Conservation (phyloP, 306 rosid genomes). For the Lupinus albus region DNA sequence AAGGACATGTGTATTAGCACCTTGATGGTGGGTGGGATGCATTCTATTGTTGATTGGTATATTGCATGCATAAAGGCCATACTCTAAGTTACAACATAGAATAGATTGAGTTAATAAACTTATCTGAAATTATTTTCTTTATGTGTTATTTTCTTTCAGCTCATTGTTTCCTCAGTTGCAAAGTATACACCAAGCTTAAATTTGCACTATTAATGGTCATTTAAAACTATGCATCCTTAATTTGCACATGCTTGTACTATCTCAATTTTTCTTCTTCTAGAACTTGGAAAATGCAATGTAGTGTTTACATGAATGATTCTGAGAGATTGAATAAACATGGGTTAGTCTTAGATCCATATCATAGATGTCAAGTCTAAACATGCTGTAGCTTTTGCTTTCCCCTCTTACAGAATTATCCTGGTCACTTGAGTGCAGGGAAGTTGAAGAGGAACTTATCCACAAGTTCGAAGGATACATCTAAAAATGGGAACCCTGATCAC, state of each 20-base stretch:
- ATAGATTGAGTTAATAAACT: slow-evolving; percentile 9
- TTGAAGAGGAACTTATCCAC: slow-evolving; percentile 60
- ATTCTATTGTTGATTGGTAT: slow-evolving; percentile 31
- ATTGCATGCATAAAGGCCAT: slow-evolving; percentile 4
- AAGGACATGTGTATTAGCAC: not conserved
- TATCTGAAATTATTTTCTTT: slow-evolving; percentile 6
- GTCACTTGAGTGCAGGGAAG: slow-evolving; percentile 49
- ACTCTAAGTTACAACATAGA: slow-evolving; percentile 21
- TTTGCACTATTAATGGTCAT: slow-evolving; percentile 5
- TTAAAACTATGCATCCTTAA: slow-evolving; percentile 8
- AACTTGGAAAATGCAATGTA: not conserved
- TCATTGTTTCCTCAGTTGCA: slow-evolving; percentile 26
- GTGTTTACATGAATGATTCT: slow-evolving; percentile 12
- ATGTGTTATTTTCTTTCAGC: slow-evolving; percentile 19
- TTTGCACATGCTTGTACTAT: not conserved
- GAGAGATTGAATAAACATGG: not conserved
- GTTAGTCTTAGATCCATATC: too few species aligned
- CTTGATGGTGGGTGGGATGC: slow-evolving; percentile 28
- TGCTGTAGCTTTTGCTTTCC: slow-evolving; percentile 25
- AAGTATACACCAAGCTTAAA: not conserved
- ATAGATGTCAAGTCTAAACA: not conserved
- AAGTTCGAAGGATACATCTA: slow-evolving; percentile 55
- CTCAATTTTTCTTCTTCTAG: not conserved
- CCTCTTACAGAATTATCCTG: slow-evolving; percentile 26
- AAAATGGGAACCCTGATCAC: slow-evolving; percentile 66